These are phyloP conservation scores for Aspergillus bridgeri DNA, from an alignment of 495 filamentous ascomycete genomes.

Conservation along the genomic window DNA sequence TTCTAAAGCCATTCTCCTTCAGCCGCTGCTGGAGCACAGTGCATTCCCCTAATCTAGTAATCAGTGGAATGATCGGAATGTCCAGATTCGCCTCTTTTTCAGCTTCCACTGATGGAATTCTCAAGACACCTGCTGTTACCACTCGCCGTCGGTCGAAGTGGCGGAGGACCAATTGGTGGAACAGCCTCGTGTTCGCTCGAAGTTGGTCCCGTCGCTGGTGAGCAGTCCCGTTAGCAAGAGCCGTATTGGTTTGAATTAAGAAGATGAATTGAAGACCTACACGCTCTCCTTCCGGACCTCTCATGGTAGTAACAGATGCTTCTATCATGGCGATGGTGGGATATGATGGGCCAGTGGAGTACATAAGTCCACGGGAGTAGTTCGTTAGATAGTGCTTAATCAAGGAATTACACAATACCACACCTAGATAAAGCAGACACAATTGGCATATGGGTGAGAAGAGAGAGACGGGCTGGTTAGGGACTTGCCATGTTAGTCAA, in stretches of 20 bases:
- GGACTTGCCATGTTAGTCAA: too few species aligned
- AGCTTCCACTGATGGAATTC: neutral
- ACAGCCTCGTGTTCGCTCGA: neutral
- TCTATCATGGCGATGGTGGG: neutral
- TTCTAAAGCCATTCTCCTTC: neutral
- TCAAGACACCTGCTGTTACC: neutral
- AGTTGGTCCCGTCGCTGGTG: slow-evolving; percentile 1
- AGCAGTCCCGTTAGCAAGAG: neutral
- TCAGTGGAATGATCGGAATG: slow-evolving; percentile 1
- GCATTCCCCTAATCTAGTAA: neutral
- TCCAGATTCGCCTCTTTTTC: neutral
- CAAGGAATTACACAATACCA: neutral
- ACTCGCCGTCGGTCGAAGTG: neutral
- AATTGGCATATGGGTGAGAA: too few species aligned
- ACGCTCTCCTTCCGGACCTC: neutral
- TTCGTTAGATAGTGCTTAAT: neutral
- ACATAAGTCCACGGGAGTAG: slow-evolving; percentile 3
- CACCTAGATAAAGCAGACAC: too few species aligned
- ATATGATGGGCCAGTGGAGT: neutral
- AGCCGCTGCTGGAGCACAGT: neutral
- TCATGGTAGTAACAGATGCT: neutral
- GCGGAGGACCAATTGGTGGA: slow-evolving; percentile 1
- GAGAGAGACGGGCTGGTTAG: too few species aligned
- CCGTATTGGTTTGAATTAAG: too few species aligned
- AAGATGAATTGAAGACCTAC: too few species aligned